These are phyloP conservation scores for Paecilomyces niveus DNA, from an alignment of 2,329 filamentous ascomycete genomes.

Conservation along the genomic window DNA sequence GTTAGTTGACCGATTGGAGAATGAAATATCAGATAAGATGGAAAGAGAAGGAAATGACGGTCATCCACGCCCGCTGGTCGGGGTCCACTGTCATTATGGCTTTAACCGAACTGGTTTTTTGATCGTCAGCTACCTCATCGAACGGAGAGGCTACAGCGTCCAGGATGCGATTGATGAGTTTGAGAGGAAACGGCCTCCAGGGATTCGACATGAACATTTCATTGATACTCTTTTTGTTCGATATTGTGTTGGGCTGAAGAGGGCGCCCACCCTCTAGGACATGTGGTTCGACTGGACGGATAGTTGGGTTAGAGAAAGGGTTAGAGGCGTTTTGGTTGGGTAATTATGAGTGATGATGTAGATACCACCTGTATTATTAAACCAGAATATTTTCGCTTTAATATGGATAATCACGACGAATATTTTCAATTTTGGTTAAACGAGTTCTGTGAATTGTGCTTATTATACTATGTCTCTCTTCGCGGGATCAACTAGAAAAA, in stretches of 20 bases:
- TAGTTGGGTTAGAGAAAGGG: not conserved
- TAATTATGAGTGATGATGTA: constrained; percentile 1
- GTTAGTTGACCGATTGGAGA: constrained; percentile 54
- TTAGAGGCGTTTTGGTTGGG: constrained; percentile 9
- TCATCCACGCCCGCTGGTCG: constrained; percentile 49
- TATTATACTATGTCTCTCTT: no score
- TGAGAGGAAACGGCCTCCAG: constrained; percentile 63
- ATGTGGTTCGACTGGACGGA: not conserved
- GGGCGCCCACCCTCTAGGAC: constrained; percentile 30
- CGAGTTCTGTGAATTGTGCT: no score
- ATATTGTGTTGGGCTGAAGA: constrained; percentile 53
- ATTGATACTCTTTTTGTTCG: constrained; percentile 74
- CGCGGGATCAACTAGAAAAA: not conserved
- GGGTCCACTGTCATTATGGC: constrained; percentile 91
- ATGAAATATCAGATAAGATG: constrained; percentile 44
- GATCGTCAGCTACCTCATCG: constrained; percentile 83
- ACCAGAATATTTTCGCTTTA: not conserved
- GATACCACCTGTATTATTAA: constrained; percentile 3
- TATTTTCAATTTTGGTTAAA: not conserved
- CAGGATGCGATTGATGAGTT: constrained; percentile 76
- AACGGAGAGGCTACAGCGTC: constrained; percentile 64
- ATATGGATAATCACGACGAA: not conserved
- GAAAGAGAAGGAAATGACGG: constrained; percentile 37
- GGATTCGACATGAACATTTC: constrained; percentile 86
- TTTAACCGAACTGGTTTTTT: constrained; percentile 94